A percentile compares a stretch with the other conserved stretches of the same genome.
Conservation (phyloP, 2,329 filamentous ascomycete genomes). For the Madurella mycetomatis region DNA sequence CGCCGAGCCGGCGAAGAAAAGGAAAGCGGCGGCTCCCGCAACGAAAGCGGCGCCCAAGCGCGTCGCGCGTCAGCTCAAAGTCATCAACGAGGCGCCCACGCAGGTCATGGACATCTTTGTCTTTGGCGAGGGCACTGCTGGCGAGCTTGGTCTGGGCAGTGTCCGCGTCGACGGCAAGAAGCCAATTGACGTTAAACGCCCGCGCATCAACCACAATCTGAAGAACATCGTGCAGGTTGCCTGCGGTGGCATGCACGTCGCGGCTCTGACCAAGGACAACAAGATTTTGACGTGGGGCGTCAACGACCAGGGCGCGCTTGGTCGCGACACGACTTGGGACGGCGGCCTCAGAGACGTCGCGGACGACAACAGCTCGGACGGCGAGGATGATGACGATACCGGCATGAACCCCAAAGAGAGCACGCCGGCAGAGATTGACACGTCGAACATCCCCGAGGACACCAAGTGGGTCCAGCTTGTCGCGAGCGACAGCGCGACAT, state of each 20-base stretch:
- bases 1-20: constrained; percentile 35
- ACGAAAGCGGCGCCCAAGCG: constrained; percentile 19
- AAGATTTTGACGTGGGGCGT: constrained; percentile 83
- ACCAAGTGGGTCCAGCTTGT: constrained; percentile 54
- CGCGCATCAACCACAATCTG: constrained; percentile 62
- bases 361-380: constrained; percentile 36
- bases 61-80: constrained; percentile 22
- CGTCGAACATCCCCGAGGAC: constrained; percentile 31
- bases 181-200: constrained; percentile 68
- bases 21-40: constrained; percentile 26
- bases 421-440: constrained; percentile 56
- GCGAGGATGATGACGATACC: constrained; percentile 30
- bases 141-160: constrained; percentile 75
- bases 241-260: constrained; percentile 76
- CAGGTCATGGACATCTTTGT: constrained; percentile 69
- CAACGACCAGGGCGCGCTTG: constrained; percentile 78
- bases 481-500: constrained; percentile 70
- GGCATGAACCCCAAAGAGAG: constrained; percentile 61
- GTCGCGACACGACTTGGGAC: constrained; percentile 63
- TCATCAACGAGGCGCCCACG: constrained; percentile 61
- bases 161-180: constrained; percentile 56
- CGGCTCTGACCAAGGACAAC: constrained; percentile 74
- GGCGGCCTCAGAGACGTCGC: constrained; percentile 55
- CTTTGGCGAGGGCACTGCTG: constrained; percentile 74
- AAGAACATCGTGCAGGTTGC: constrained; percentile 69